Evolutionary conservation across 192 early-diverging fungal genomes (phyloP), one percentile per base, ranked within the genome.

Genomic region (Chytriomyces hyalinus): DNA sequence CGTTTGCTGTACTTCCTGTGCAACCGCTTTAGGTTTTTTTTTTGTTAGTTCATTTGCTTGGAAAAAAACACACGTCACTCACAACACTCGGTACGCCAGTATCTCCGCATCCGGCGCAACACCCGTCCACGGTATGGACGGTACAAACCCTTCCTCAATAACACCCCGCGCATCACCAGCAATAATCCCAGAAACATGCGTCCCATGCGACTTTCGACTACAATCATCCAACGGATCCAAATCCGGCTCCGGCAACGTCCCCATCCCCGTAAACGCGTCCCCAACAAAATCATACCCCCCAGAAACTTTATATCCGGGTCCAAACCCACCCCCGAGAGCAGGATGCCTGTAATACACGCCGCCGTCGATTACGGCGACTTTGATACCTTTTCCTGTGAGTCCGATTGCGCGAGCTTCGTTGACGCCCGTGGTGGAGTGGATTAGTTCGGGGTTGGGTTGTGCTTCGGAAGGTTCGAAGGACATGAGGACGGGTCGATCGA

Each of bases 81-180:
- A 67, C 51, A 70, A 78, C n/a, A 96, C 86, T 65, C 95, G 86
- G 86, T 93, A 97, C 6, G 87, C 88, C 6, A 93, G 92, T 36
- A 96, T 79, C 2, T 86, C 92, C 36, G 90, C 94, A 61, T 88
- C 87, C 0, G 96, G 96, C 13, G 94, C 95, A 24, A 96, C 92
- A 51, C 96, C 96, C 26, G 75, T 48, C 50, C 75, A 86, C 17
- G 66, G 66, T 9, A 73, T 36, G 1, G 71, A 36, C 1, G 71
- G 71, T 5, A 13, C 43, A 24, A 49, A 70, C 20, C 46, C 76
- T 4, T 26, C 36, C n/a, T 20, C 49, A 43, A 67, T 70, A 61
- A 80, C 70, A 68, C 45, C 72, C 0, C 45, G 63, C 13, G 82
- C 81, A 61, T 84, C 65, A 26, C 61, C 86, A 6, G 63, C 86